Conservation (phyloP, 2,329 filamentous ascomycete genomes). For the Fusarium anthophilum region DNA sequence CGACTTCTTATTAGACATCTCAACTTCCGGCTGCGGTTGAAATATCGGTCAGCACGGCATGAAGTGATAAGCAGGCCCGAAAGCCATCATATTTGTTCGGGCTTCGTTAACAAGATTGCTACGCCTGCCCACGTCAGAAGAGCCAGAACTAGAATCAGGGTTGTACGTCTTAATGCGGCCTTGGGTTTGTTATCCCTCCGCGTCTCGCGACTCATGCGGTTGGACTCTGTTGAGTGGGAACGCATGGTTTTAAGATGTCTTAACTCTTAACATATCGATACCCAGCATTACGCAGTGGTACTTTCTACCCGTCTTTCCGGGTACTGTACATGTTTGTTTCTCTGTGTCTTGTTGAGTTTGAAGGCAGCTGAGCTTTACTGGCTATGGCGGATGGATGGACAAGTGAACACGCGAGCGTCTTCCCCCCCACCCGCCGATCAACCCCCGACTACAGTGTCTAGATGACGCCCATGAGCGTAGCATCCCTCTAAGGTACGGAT, state of each 20-base stretch:
- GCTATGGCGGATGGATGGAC: conserved; percentile 25
- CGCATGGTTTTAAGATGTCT: conserved; percentile 18
- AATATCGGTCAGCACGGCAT: conserved; percentile 28
- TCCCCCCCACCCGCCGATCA: conserved; percentile 33
- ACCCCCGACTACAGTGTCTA: conserved; percentile 29
- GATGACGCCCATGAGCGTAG: conserved; percentile 37
- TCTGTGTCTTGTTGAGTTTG: conserved; percentile 9
- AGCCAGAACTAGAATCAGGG: conserved; percentile 2
- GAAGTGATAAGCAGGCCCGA: conserved; percentile 18
- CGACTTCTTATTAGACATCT: conserved; percentile 24
- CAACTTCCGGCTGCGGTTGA: conserved; percentile 27
- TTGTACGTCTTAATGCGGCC: conserved; percentile 19
- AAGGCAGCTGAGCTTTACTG: conserved; percentile 32
- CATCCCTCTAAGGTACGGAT: conserved; percentile 31
- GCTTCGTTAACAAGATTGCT: neutral
- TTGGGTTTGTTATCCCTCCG: conserved; percentile 4
- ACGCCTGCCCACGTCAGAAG: conserved; percentile 28
- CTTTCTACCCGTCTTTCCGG: conserved; percentile 8
- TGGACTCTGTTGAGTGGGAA: conserved; percentile 23
- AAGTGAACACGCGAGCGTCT: conserved; percentile 34
- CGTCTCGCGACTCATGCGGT: conserved; percentile 22
- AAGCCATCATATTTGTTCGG: conserved; percentile 1
- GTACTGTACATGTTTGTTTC: neutral
- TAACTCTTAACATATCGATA: conserved; percentile 10
- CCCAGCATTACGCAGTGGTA: neutral